A percentile compares a stretch with the other conserved stretches of the same genome.
These are phyloP conservation scores for Ganoderma lucidum DNA, from an alignment of 1,284 basidiomycete genomes.

Conservation along the genomic window DNA sequence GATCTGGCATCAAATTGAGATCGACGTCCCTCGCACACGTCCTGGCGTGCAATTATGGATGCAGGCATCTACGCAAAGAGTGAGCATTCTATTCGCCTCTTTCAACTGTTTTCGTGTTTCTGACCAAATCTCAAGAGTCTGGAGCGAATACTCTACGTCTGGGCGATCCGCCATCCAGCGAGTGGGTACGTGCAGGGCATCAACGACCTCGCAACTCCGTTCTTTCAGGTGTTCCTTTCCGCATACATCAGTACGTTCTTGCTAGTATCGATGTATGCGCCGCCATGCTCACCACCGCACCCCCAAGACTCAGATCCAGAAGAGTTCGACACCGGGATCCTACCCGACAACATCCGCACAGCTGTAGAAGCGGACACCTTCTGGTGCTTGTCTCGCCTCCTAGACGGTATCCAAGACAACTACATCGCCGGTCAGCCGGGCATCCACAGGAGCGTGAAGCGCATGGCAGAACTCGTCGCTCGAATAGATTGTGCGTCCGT, in stretches of 20 bases:
- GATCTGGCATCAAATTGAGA: conserved; percentile 99
- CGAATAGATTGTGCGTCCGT: conserved; percentile 83
- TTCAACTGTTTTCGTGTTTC: neutral
- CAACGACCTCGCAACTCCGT: conserved; percentile 95
- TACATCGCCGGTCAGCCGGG: conserved; percentile 96
- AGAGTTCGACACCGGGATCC: conserved; percentile 80
- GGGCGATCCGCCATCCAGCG: conserved; percentile 97
- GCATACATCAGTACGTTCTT: conserved; percentile 82
- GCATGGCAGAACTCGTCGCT: conserved; percentile 92
- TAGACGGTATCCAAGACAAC: conserved; percentile 97
- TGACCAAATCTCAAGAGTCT: conserved; percentile 66
- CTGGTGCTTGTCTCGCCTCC: conserved; percentile 93
- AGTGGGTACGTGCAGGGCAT: conserved; percentile 98
- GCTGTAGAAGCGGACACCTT: conserved; percentile 96
- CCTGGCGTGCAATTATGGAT: conserved; percentile 94
- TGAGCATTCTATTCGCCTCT: conserved; percentile 44
- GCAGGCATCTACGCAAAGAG: conserved; percentile 86
- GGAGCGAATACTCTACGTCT: conserved; percentile 94
- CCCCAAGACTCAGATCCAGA: conserved; percentile 85
- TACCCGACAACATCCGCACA: conserved; percentile 74
- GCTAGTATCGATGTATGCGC: conserved; percentile 10
- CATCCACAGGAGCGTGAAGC: conserved; percentile 89
- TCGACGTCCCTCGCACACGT: conserved; percentile 93
- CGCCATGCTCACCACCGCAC: conserved; percentile 12
- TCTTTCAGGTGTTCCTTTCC: conserved; percentile 93